These are phyloP conservation scores for Vigna radiata DNA, from an alignment of 306 rosid species.

Conservation along the genomic window DNA sequence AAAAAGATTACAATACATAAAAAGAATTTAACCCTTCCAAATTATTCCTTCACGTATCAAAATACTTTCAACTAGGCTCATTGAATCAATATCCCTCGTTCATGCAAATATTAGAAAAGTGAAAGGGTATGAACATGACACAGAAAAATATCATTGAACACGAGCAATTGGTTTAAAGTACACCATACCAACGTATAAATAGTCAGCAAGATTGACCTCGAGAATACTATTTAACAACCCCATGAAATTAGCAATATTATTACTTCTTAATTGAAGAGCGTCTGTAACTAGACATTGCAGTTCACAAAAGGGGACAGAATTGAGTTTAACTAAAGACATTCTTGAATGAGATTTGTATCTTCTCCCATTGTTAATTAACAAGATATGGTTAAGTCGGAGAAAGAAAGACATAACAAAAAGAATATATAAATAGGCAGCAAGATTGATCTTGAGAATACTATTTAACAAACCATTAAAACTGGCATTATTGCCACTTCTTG, in stretches of 20 bases:
- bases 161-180: background rate
- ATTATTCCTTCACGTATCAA: background rate
- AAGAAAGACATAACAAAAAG: background rate
- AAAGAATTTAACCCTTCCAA: background rate
- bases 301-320: background rate
- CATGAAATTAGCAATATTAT: background rate
- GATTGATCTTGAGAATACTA: background rate
- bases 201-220: conserved; percentile 2
- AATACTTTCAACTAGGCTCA: conserved; percentile 6
- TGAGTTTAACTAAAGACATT: conserved; percentile 4
- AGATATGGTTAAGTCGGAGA: background rate
- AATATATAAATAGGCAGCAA: conserved; percentile 2
- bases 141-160: background rate
- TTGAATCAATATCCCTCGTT: background rate
- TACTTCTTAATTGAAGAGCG: conserved; percentile 5
- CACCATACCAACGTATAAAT: background rate
- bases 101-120: conserved; percentile 19
- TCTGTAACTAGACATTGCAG: background rate
- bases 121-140: conserved; percentile 12
- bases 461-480: background rate
- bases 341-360: background rate
- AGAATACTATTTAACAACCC: background rate
- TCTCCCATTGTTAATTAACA: background rate
- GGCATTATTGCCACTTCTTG: background rate
- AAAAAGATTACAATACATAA: background rate